phyloP scores from a whole-genome alignment of 441 rosid species.

The Pelargonium australe region DNA sequence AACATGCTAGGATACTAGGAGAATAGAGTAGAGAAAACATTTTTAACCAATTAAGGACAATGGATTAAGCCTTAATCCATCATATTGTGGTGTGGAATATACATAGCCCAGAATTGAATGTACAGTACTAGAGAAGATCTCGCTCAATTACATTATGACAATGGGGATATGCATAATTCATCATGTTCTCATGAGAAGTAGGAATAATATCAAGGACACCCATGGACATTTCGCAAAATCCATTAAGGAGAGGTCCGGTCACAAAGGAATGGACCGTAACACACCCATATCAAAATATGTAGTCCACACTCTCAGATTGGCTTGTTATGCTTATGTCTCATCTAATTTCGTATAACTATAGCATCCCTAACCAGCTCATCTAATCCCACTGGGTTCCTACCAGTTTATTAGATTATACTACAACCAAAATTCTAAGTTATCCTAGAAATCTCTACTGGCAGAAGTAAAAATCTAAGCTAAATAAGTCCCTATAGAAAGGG shows the following conservation, averaged over 20 bases:
- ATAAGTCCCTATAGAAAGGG: background rate
- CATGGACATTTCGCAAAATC: background rate
- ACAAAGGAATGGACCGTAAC: background rate
- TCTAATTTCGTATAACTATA: background rate
- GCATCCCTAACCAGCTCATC: background rate
- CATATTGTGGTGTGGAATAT: background rate
- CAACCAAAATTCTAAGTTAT: background rate
- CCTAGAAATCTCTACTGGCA: background rate
- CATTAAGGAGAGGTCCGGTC: background rate
- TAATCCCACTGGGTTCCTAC: background rate
- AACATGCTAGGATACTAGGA: conserved; percentile 6
- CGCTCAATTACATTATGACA: background rate
- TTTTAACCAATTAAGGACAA: background rate
- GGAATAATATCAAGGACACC: background rate
- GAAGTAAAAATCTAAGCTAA: no score
- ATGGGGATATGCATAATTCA: background rate
- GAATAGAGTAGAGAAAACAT: no score
- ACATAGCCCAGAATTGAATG: background rate
- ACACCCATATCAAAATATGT: background rate
- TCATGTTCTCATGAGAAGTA: background rate
- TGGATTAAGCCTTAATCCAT: background rate
- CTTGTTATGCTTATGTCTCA: background rate
- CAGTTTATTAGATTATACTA: background rate
- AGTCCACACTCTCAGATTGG: background rate
- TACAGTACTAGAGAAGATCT: background rate